Percentiles rank a stretch among this genome's conserved stretches.
Evolutionary conservation across 768 basidiomycete species (phyloP).

Genomic region (Butyriboletus loyo): DNA sequence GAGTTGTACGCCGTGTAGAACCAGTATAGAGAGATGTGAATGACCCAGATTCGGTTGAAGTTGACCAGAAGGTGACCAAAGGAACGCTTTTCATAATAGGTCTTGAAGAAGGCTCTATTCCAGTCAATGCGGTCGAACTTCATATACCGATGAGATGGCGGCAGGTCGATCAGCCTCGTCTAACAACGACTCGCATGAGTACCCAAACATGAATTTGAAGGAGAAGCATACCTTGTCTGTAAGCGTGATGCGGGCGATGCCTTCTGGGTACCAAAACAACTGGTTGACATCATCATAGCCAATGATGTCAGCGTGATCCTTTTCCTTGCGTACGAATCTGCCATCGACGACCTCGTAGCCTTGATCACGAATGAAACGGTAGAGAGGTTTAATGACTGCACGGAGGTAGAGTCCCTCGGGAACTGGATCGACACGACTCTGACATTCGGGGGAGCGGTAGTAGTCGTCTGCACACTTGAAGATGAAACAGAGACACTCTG

Average conservation of each 20-base stretch:
- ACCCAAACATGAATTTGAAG: not conserved
- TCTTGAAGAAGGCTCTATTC: constrained; percentile 97
- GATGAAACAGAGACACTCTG: constrained; percentile 97
- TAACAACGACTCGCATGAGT: constrained; percentile 29
- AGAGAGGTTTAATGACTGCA: constrained; percentile 88
- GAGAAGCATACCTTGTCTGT: constrained; percentile 70
- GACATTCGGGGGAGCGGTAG: constrained; percentile 98
- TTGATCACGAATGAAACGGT: constrained; percentile 95
- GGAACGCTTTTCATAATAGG: constrained; percentile 96
- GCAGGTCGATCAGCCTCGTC: constrained; percentile 88
- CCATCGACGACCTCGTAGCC: constrained; percentile 96
- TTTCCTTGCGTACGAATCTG: constrained; percentile 89
- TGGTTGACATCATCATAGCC: constrained; percentile 99
- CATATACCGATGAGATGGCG: constrained; percentile 93
- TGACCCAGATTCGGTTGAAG: constrained; percentile 99
- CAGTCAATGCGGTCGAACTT: constrained; percentile 96
- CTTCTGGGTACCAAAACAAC: constrained; percentile 99
- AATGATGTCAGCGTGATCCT: constrained; percentile 91
- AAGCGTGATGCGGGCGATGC: constrained; percentile 87
- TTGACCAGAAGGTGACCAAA: constrained; percentile 97
- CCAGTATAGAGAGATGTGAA: constrained; percentile 92
- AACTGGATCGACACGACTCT: constrained; percentile 86
- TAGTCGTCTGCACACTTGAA: constrained; percentile 99
- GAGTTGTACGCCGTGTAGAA: constrained; percentile 96
- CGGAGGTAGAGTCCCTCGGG: constrained; percentile 94